Conservation (phyloP, 345 rosid species). For the Adansonia digitata region DNA sequence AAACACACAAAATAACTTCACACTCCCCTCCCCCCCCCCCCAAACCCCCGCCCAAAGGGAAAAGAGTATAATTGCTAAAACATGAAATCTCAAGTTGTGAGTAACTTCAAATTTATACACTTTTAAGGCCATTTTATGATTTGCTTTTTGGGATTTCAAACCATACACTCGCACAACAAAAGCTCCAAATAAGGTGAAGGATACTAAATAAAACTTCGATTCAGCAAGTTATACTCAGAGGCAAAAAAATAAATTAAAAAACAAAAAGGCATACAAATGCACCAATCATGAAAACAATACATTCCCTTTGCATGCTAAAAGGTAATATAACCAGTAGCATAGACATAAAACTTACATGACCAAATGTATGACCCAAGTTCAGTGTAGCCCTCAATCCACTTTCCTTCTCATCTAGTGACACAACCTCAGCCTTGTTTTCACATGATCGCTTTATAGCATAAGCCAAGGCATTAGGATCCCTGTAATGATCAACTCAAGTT, state of each 20-base stretch:
- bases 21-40: too few species aligned
- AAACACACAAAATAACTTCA: not conserved
- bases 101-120: not conserved
- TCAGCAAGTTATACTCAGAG: not conserved
- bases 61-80: too few species aligned
- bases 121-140: not conserved
- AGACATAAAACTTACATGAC: slow-evolving; percentile 67
- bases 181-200: not conserved
- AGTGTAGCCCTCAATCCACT: slow-evolving; percentile 89
- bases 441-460: slow-evolving; percentile 95
- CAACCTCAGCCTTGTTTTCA: slow-evolving; percentile 96
- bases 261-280: too few species aligned
- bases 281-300: not conserved
- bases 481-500: slow-evolving; percentile 21
- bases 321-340: not conserved
- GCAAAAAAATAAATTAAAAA: too few species aligned
- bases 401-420: slow-evolving; percentile 96
- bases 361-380: slow-evolving; percentile 96
- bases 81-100: not conserved
- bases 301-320: not conserved
- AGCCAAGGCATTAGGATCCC: slow-evolving; percentile 85
- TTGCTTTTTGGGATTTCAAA: not conserved
- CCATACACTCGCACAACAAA: not conserved
- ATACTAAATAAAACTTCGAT: not conserved
- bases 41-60: not conserved